Evolutionary conservation across 805 yeast genomes (phyloP), one percentile per base, ranked within the genome.

Genomic region (Metschnikowia similis): DNA sequence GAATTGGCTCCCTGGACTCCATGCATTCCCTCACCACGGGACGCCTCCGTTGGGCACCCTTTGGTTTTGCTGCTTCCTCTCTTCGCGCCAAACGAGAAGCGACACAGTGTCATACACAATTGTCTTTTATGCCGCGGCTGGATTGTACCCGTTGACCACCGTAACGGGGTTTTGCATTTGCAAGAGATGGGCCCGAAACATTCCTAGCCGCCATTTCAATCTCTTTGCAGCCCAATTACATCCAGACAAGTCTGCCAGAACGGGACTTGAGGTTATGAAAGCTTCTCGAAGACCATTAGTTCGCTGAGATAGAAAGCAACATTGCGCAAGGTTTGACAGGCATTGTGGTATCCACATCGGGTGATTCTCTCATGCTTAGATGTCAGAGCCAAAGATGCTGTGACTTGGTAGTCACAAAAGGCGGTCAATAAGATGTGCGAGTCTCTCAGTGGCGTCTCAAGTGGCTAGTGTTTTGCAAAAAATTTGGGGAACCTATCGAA

Each of bases 351-450:
- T 44, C 37, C n/a, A 40, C 35, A 4, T 17, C 49, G 80, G 92
- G 65, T 83, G 99, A 81, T 95, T 26, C 90, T 94, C 69, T 99
- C 99, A 0, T 94, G 99, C 67, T 70, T 94, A 38, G 99, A 94
- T 64, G 99, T 94, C n/a, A 82, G 99, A 60, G 77, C 96, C 6
- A 94, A 94, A 64, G 99, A 94, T 62, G 75, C 74, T 35, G 99
- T 31, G 99, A 94, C 64, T 77, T 94, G 58, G 99, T 94, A 1
- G 99, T 94, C 28, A 94, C 99, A 0, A 94, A 94, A 68, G 99
- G 99, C 50, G 99, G 94, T 63, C 99, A 94, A 67, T 94, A 94
- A 65, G 96, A 94, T 67, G 99, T 94, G 2, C 82, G 99, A 57
- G 97, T 91, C 62, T 62, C 69, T 21, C 5, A 58, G 56, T 5